These are phyloP conservation scores for Gnaphalium uliginosum DNA, from an alignment of 129 eudicot species.

Conservation along the genomic window DNA sequence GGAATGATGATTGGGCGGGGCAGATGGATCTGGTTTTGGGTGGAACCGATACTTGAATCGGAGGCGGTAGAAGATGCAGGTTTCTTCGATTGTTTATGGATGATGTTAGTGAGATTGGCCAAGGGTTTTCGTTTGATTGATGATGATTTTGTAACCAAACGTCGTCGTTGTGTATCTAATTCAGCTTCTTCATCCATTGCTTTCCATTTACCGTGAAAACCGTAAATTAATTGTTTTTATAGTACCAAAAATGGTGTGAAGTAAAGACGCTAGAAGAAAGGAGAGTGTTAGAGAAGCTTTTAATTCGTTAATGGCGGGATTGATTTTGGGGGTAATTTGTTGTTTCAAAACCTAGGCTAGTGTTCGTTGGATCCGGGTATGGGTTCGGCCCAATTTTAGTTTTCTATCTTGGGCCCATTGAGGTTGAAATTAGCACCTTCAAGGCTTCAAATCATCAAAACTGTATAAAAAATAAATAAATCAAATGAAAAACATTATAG, in stretches of 20 bases:
- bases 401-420: too few species aligned
- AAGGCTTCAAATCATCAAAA: too few species aligned
- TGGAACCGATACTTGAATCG: conserved; percentile 41
- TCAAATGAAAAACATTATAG: too few species aligned
- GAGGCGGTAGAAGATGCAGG: conserved; percentile 27
- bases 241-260: not conserved
- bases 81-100: conserved; percentile 22
- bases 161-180: conserved; percentile 8
- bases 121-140: conserved; percentile 36
- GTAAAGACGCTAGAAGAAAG: conserved; percentile 18
- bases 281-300: conserved; percentile 32
- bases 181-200: conserved; percentile 34
- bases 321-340: conserved; percentile 22
- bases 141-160: conserved; percentile 24
- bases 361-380: not conserved
- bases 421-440: not conserved
- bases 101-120: conserved; percentile 32
- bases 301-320: conserved; percentile 30
- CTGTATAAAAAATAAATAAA: too few species aligned
- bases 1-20: not conserved
- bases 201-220: conserved; percentile 10
- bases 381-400: not conserved
- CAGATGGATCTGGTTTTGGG: conserved; percentile 11
- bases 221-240: not conserved
- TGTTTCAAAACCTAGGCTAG: conserved; percentile 22